Evolutionary conservation across 2,329 filamentous ascomycete species (phyloP), one percentile per base, ranked within the genome.

Genomic region (Cladophialophora exuberans): DNA sequence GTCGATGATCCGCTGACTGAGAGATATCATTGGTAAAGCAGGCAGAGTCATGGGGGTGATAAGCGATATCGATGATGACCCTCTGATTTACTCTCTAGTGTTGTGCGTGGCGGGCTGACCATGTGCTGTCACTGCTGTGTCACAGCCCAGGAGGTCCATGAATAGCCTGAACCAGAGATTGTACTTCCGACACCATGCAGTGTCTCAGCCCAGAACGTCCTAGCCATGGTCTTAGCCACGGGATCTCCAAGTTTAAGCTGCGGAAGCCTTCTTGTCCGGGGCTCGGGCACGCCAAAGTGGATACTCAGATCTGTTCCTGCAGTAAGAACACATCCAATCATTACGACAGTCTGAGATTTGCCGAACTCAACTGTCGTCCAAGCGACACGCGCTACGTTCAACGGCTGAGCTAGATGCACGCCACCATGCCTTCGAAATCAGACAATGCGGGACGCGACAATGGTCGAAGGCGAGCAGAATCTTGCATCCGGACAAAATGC

Each of bases 51-150:
- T 38, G 46, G 52, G 31, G 23, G 23, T 54, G 52, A 54, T 49
- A 48, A 54, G 28, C 47, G 46, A 44, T 52, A 56, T 46, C 47
- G 47, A 46, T 45, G 38, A 39, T 44, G 53, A 51, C 46, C 46
- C 46, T 51, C 36, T 54, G 53, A 56, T 56, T 51, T 51, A 52
- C 44, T 9, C 20, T 44, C 55, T 39, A 41, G 48, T n/a, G 41
- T 57, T 46, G 46, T 59, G 42, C 42, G 52, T 54, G 44, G 52
- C 58, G 47, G 58, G 57, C 60, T 61, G 57, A 60, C 56, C 57
- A 62, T 55, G 57, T 56, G 47, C 45, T 51, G 57, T 42, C 43
- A 54, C 42, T 51, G 55, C 48, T 31, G 41, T 51, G 52, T 50
- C 45, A 45, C 36, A 53, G 53, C 51, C 61, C 53, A 59, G 54